These are phyloP conservation scores for Xylaria curta DNA, from an alignment of 495 filamentous ascomycete genomes.

Conservation along the genomic window DNA sequence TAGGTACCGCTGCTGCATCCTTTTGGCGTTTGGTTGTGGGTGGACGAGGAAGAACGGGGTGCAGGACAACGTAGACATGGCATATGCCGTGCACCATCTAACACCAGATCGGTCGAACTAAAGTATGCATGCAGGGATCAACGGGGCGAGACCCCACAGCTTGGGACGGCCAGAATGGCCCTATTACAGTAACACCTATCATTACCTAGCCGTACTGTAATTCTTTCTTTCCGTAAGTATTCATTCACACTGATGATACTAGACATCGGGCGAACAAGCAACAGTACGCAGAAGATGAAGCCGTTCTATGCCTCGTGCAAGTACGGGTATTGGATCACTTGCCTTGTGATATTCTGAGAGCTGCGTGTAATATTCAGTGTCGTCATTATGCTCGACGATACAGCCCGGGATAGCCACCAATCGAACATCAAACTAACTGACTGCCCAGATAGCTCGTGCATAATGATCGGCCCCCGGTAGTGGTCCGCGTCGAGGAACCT, in stretches of 20 bases:
- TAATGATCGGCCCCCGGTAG: not conserved
- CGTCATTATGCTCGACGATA: not conserved
- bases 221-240: too few species aligned
- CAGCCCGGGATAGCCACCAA: not conserved
- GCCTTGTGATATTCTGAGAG: not conserved
- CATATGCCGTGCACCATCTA: not conserved
- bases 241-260: not conserved
- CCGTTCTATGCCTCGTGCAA: not conserved
- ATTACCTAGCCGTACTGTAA: not conserved
- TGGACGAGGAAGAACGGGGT: slow-evolving; percentile 2
- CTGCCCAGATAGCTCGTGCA: not conserved
- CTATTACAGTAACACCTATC: slow-evolving; percentile 4
- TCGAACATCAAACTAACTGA: not conserved
- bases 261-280: not conserved
- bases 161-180: not conserved
- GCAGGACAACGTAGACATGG: not conserved
- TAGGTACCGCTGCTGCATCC: not conserved
- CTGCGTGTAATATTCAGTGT: not conserved
- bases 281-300: not conserved
- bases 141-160: not conserved
- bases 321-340: not conserved
- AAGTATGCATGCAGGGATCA: slow-evolving; percentile 2
- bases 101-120: not conserved
- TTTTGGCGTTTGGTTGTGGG: not conserved
- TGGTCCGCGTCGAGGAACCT: not conserved